These are phyloP conservation scores for Termitomyces sp. DNA, from an alignment of 768 basidiomycete species.

Conservation along the genomic window DNA sequence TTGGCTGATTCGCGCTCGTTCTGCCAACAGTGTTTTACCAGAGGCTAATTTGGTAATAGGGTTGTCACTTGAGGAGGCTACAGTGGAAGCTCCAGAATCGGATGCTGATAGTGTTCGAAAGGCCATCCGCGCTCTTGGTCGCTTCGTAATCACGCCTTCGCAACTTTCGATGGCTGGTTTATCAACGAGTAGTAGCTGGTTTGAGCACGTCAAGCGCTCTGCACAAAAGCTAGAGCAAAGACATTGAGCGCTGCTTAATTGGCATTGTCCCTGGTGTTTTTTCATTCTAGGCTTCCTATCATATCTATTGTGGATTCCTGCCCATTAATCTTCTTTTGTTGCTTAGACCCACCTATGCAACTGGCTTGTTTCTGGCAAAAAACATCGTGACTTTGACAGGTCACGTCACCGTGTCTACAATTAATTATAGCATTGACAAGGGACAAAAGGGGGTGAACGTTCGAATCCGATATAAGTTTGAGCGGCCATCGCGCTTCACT, in stretches of 20 bases:
- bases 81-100: slow-evolving; percentile 23
- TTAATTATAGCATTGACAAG: slow-evolving; percentile 5
- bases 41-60: slow-evolving; percentile 34
- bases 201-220: slow-evolving; percentile 32
- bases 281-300: slow-evolving; percentile 3
- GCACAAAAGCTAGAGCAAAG: slow-evolving; percentile 35
- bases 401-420: slow-evolving; percentile 9
- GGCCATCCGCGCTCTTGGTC: slow-evolving; percentile 26
- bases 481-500: background rate
- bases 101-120: slow-evolving; percentile 20
- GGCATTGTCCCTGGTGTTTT: background rate
- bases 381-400: slow-evolving; percentile 7
- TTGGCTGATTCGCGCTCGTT: slow-evolving; percentile 36
- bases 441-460: slow-evolving; percentile 6
- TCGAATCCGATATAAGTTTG: slow-evolving; percentile 4
- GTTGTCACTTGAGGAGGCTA: slow-evolving; percentile 43
- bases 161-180: slow-evolving; percentile 21
- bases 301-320: slow-evolving; percentile 4
- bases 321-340: background rate
- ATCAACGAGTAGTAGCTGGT: slow-evolving; percentile 20
- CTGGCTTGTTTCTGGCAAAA: slow-evolving; percentile 1
- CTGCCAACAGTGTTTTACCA: slow-evolving; percentile 27
- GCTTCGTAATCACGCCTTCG: slow-evolving; percentile 30
- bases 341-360: background rate
- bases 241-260: background rate